Evolutionary conservation across 2,329 filamentous ascomycete species (phyloP), one percentile per base, ranked within the genome.

Genomic region (Colletotrichum sidae): DNA sequence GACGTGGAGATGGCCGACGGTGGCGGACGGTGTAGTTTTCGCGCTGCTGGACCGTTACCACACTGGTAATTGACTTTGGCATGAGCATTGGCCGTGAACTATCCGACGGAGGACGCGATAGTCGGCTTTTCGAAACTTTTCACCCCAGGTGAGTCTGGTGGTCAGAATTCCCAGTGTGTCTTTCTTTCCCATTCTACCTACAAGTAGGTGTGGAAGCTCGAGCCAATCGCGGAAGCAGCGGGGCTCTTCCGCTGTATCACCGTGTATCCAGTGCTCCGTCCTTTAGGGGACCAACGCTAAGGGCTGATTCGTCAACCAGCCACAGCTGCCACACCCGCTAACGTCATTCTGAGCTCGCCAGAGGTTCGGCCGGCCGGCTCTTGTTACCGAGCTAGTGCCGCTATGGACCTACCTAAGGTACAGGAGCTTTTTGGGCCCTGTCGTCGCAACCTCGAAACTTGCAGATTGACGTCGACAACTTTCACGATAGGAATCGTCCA

Each of bases 381-480:
- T 58, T 49, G 45, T 65, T 65, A 54, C 62, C 62, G 62, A 65
- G 62, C 62, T 60, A 65, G 60, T 59, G 60, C 60, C 60, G 55
- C 42, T 54, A 17, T 15, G 11, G n/a, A 37, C 38, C 13, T 42
- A 33, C 46, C 44, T 7, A 13, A 15, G 17, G 8, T 17, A 25
- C 25, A 38, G 55, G 37, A 51, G 38, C 46, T 51, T 58, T 58
- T 58, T 58, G 42, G 35, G 54, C 46, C 42, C 54, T 17, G 11
- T 25, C 25, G 25, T 25, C 25, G 25, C 25, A 25, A 42, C 13
- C 13, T 25, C 11, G 13, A 55, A 55, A 25, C 11, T 41, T 49
- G 8, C 41, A n/a, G 34, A 42, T 35, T 51, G 45, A 58, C 46
- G 46, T 51, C 46, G 33, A 51, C 46, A 35, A 25, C 4, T 38